phyloP scores from a whole-genome alignment of 164 flowering plant species.

The Taxillus chinensis region DNA sequence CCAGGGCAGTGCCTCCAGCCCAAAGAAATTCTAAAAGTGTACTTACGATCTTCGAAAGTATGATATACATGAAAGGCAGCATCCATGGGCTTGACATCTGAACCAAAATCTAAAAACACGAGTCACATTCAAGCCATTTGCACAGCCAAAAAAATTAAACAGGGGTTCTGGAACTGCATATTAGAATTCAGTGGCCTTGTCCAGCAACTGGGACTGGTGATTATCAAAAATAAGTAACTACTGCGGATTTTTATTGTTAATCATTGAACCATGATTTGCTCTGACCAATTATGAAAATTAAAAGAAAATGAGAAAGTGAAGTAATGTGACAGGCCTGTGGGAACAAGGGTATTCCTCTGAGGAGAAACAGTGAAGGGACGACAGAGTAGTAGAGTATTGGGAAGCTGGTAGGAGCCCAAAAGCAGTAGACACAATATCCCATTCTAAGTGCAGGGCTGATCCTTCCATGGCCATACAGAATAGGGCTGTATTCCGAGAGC shows the following conservation, averaged over 20 bases:
- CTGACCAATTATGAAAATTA: too few species aligned
- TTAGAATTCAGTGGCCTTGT: too few species aligned
- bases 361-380: constrained; percentile 57
- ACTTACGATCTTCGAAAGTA: constrained; percentile 14
- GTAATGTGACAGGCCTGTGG: constrained; percentile 31
- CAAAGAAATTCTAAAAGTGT: constrained; percentile 35
- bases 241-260: too few species aligned
- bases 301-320: not conserved
- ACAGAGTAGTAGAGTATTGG: constrained; percentile 41
- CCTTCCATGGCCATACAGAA: constrained; percentile 33
- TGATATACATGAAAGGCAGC: constrained; percentile 46
- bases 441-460: constrained; percentile 37
- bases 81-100: constrained; percentile 66
- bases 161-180: too few species aligned
- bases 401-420: constrained; percentile 48
- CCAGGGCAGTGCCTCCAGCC: constrained; percentile 38
- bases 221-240: too few species aligned
- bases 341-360: constrained; percentile 44
- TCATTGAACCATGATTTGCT: too few species aligned
- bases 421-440: constrained; percentile 35
- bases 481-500: constrained; percentile 40
- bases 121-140: not conserved
- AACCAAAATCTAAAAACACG: not conserved
- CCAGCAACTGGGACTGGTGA: too few species aligned
- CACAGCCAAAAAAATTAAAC: too few species aligned